Percentiles rank a stretch among this genome's conserved stretches.
Evolutionary conservation across 331 rosid species (phyloP).

Genomic region (Saraca asoca): DNA sequence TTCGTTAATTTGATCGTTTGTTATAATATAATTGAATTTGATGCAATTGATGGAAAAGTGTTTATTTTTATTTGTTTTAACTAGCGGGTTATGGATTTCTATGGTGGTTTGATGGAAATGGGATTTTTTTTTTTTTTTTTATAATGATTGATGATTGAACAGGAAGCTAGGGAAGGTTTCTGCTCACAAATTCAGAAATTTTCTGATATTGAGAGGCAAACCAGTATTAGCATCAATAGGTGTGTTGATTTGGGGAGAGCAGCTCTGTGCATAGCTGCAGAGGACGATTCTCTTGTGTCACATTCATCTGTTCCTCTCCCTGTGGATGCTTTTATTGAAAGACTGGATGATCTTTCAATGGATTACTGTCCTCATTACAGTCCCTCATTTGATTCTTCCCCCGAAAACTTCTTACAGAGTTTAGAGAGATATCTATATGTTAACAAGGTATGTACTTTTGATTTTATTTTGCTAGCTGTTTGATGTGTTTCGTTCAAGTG

Average conservation of each 20-base stretch:
- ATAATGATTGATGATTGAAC: conserved; percentile 30
- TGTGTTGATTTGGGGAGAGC: conserved; percentile 80
- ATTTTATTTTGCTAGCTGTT: conserved; percentile 6
- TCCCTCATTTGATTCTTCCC: conserved; percentile 59
- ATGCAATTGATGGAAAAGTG: not conserved
- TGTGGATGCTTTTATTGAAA: conserved; percentile 67
- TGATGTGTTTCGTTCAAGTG: conserved; percentile 16
- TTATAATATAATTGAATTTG: conserved; percentile 1
- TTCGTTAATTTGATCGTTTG: too few species aligned
- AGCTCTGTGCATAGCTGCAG: conserved; percentile 84
- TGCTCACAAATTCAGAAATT: conserved; percentile 64
- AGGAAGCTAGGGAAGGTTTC: conserved; percentile 88
- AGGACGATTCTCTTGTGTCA: conserved; percentile 91
- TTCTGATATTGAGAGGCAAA: conserved; percentile 70
- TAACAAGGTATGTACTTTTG: conserved; percentile 55
- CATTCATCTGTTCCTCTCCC: conserved; percentile 97
- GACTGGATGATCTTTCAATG: conserved; percentile 85
- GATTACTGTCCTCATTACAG: conserved; percentile 72
- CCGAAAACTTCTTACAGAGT: conserved; percentile 70
- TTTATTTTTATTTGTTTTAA: not conserved
- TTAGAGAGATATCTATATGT: conserved; percentile 72
- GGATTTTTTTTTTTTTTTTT: too few species aligned
- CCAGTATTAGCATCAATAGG: conserved; percentile 83
- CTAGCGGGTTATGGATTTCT: not conserved
- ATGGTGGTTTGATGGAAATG: too few species aligned